Conservation (phyloP, 306 rosid genomes). For the Glycine tomentella region DNA sequence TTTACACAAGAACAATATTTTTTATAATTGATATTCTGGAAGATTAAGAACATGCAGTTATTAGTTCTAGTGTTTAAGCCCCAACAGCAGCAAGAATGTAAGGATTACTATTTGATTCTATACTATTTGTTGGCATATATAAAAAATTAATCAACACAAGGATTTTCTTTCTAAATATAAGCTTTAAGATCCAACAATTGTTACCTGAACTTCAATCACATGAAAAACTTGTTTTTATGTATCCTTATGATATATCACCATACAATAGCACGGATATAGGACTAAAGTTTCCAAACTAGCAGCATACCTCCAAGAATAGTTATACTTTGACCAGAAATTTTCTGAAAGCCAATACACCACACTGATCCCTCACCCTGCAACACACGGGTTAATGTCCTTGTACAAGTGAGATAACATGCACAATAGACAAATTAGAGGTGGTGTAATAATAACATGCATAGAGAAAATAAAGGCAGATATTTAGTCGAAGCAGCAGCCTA, state of each 20-base stretch:
- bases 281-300: conserved; percentile 30
- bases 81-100: neutral
- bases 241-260: conserved; percentile 24
- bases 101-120: neutral
- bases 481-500: neutral
- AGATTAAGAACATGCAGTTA: neutral
- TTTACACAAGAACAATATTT: neutral
- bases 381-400: neutral
- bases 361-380: conserved; percentile 65
- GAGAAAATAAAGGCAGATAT: conserved; percentile 4
- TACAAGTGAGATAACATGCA: conserved; percentile 38
- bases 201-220: conserved; percentile 22
- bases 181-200: conserved; percentile 11
- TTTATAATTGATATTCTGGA: neutral
- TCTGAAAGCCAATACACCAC: conserved; percentile 93
- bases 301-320: conserved; percentile 90
- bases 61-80: neutral
- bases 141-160: neutral
- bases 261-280: neutral
- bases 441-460: neutral
- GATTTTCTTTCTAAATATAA: neutral
- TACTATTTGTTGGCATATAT: neutral
- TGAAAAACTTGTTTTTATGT: neutral
- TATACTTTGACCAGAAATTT: conserved; percentile 68
- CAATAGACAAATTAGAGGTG: neutral